These are phyloP conservation scores for Clathrospora elynae DNA, from an alignment of 2,329 filamentous ascomycete genomes.

Conservation along the genomic window DNA sequence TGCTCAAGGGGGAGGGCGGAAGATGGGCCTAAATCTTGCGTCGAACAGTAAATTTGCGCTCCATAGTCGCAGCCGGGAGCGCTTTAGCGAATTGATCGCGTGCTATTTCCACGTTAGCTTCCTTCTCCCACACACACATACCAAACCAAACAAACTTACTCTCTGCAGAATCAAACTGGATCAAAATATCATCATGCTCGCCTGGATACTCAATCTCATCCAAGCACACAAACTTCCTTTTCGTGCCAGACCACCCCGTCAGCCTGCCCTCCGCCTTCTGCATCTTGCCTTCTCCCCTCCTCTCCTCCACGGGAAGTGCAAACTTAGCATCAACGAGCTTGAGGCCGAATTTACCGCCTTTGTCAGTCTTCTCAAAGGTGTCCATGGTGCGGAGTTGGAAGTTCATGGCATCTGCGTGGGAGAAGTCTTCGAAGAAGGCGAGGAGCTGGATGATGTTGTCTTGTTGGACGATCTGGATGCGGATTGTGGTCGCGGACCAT, in stretches of 20 bases:
- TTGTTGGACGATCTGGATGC: slow-evolving; percentile 78
- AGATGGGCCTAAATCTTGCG: slow-evolving; percentile 44
- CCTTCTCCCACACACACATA: background rate
- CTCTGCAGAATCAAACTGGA: slow-evolving; percentile 79
- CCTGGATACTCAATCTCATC: slow-evolving; percentile 88
- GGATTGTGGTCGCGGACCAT: slow-evolving; percentile 81
- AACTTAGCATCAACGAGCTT: slow-evolving; percentile 91
- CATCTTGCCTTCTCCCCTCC: slow-evolving; percentile 56
- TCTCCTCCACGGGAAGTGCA: slow-evolving; percentile 68
- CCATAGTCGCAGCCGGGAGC: slow-evolving; percentile 51
- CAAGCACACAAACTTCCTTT: slow-evolving; percentile 78
- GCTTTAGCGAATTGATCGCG: slow-evolving; percentile 54
- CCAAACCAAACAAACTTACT: slow-evolving; percentile 60
- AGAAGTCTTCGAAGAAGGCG: slow-evolving; percentile 87
- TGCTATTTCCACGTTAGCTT: slow-evolving; percentile 36
- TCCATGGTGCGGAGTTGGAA: slow-evolving; percentile 86
- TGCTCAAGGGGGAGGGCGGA: background rate
- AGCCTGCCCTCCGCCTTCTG: slow-evolving; percentile 55
- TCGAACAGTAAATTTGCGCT: slow-evolving; percentile 51
- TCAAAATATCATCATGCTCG: slow-evolving; percentile 88
- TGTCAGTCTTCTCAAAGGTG: slow-evolving; percentile 68
- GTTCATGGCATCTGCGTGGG: slow-evolving; percentile 85
- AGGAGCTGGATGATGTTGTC: slow-evolving; percentile 78
- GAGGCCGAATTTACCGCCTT: slow-evolving; percentile 66
- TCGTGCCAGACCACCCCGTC: slow-evolving; percentile 59